phyloP scores from a whole-genome alignment of 2,329 filamentous ascomycete genomes.

The Epichloe typhina region DNA sequence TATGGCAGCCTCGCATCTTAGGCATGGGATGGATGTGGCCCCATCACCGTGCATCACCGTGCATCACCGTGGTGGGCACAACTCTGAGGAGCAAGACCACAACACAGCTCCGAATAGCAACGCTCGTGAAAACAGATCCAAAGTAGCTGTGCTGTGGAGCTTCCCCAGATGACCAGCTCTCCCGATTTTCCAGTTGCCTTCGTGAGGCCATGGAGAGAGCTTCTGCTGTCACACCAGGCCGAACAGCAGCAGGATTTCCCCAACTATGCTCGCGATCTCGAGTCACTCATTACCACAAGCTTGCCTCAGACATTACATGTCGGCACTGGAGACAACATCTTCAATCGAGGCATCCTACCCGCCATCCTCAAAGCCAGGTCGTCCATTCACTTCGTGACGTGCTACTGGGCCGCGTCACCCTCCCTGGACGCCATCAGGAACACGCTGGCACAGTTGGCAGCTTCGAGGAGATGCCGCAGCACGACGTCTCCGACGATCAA shows the following conservation, averaged over 20 bases:
- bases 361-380: slow-evolving; percentile 45
- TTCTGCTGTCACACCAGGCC: slow-evolving; percentile 18
- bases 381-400: slow-evolving; percentile 66
- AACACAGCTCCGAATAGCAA: too few relatives aligned
- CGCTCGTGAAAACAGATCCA: too few relatives aligned
- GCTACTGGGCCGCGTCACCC: slow-evolving; percentile 63
- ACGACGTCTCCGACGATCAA: slow-evolving; percentile 27
- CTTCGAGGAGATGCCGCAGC: slow-evolving; percentile 15
- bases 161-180: not conserved
- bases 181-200: slow-evolving; percentile 24
- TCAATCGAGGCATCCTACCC: slow-evolving; percentile 41
- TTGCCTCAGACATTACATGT: slow-evolving; percentile 34
- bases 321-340: slow-evolving; percentile 46
- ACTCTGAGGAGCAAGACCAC: too few relatives aligned
- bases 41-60: too few relatives aligned
- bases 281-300: slow-evolving; percentile 35
- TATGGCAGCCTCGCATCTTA: too few relatives aligned
- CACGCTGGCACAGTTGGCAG: slow-evolving; percentile 47
- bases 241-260: slow-evolving; percentile 32
- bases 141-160: not conserved
- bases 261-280: slow-evolving; percentile 28
- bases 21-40: too few relatives aligned
- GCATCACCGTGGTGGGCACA: too few relatives aligned
- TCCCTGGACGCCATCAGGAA: slow-evolving; percentile 44
- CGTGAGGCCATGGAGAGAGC: slow-evolving; percentile 23